phyloP scores from a whole-genome alignment of 495 filamentous ascomycete genomes.

The Pyronema domesticum region DNA sequence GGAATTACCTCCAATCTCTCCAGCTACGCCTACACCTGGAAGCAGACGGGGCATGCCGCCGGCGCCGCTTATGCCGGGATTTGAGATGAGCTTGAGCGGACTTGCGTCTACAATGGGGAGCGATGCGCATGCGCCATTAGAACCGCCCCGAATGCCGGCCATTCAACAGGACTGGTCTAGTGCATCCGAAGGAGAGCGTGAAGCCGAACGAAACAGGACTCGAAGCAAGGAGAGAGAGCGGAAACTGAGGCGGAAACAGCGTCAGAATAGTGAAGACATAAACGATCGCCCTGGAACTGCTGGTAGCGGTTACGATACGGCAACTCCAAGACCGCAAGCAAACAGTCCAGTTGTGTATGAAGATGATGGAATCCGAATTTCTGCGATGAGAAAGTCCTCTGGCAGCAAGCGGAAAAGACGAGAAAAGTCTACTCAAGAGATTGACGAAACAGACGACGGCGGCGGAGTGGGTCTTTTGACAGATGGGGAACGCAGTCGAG shows the following conservation, averaged over 20 bases:
- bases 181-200: slow-evolving; percentile 18
- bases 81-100: slow-evolving; percentile 1
- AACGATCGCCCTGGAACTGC: slow-evolving; percentile 2
- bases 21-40: slow-evolving; percentile 17
- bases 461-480: neutral
- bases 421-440: slow-evolving; percentile 6
- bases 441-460: slow-evolving; percentile 1
- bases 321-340: neutral
- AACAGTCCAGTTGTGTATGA: slow-evolving; percentile 9
- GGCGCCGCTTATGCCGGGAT: neutral
- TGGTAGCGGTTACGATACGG: slow-evolving; percentile 5
- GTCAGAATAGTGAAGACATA: slow-evolving; percentile 6
- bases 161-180: slow-evolving; percentile 22
- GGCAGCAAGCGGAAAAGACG: slow-evolving; percentile 17
- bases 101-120: neutral
- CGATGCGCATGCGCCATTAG: slow-evolving; percentile 8
- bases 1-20: slow-evolving; percentile 19
- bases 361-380: slow-evolving; percentile 22
- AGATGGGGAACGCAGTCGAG: neutral
- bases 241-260: slow-evolving; percentile 19
- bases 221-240: slow-evolving; percentile 20
- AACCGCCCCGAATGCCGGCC: slow-evolving; percentile 15
- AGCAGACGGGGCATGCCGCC: slow-evolving; percentile 12
- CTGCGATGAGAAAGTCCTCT: slow-evolving; percentile 18
- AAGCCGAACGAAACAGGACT: slow-evolving; percentile 17